Evolutionary conservation across 495 filamentous ascomycete species (phyloP), one percentile per base, ranked within the genome.

Genomic region (Sabuloglossum arenarium): DNA sequence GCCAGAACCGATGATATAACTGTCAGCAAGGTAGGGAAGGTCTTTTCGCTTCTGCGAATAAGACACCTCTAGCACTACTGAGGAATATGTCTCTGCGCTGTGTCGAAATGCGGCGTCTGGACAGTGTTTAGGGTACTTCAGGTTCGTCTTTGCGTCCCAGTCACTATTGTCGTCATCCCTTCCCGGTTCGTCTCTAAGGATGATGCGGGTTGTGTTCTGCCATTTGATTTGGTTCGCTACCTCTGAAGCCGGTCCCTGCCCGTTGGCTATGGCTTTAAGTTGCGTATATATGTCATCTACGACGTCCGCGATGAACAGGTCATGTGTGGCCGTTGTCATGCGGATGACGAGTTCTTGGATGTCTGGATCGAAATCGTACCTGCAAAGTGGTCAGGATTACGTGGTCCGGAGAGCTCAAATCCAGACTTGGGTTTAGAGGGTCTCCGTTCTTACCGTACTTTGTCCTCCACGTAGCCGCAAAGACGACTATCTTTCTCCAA

Each of bases 31-130:
- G 58, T 61, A 54, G 19, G 49, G 16, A 58, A 66, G 53, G 51
- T 31, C 51, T 56, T 66, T 65, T 47, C 53, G 54, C 56, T 66
- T 67, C 59, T 67, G 62, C 31, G 63, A 65, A 61, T 69, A 68
- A 58, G 66, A 66, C 25, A 68, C 59, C 60, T 69, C 65, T 31
- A 68, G 61, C 24, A 68, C 58, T 19, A 69, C 61, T 27, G 64
- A 60, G 24, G 61, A 62, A 39, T 39, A 39, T 39, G 16, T 9
- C 34, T 9, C 34, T 39, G 34, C 16, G 6, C 6, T 12, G 16
- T 5, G 34, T 16, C 34, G 6, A 39, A 39, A 39, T 39, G 34
- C 34, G 16, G 34, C 16, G 16, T 39, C 34, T 5, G 34, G 34
- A 16, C 6, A 9, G 6, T 12, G 6, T 16, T 39, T 39, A 39